Evolutionary conservation across 257 asterid species (phyloP).

Genomic region (Solanum appendiculatum): DNA sequence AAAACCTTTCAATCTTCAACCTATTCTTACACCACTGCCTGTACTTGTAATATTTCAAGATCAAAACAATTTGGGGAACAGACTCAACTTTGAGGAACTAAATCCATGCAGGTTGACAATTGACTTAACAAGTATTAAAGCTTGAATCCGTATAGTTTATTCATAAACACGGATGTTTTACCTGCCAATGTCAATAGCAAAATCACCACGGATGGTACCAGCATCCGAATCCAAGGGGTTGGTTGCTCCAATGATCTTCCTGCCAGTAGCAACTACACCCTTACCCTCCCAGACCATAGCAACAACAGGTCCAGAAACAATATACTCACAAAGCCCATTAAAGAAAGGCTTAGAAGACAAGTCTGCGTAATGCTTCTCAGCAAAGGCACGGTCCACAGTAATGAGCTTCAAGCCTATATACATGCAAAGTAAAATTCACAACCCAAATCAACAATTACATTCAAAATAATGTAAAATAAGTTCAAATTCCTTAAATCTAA

Average conservation of each 20-base stretch:
- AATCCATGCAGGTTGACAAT: background rate
- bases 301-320: conserved; percentile 87
- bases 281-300: conserved; percentile 99
- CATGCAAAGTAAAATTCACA: background rate
- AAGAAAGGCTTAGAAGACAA: conserved; percentile 88
- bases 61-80: background rate
- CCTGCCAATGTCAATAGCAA: conserved; percentile 88
- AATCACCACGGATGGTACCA: conserved; percentile 96
- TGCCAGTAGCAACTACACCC: conserved; percentile 78
- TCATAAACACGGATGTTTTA: background rate
- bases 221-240: conserved; percentile 93
- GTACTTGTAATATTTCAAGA: background rate
- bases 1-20: too few species aligned
- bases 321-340: conserved; percentile 74
- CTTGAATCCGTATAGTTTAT: background rate
- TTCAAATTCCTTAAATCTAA: background rate
- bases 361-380: conserved; percentile 93
- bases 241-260: conserved; percentile 94
- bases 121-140: background rate
- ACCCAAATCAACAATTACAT: background rate
- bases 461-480: background rate
- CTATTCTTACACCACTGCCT: background rate
- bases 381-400: conserved; percentile 74
- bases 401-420: conserved; percentile 65
- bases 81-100: background rate